Evolutionary conservation across 164 flowering plant species (phyloP).

Genomic region (Vitis vinifera): ASM3070453v1 NC_081811.1:22230501-22231000

Average conservation of each 20-base stretch:
- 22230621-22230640: neutral
- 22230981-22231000: no score
- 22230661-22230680: neutral
- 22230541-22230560: conserved; percentile 10
- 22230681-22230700: neutral
- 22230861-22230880: no score
- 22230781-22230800: neutral
- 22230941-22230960: no score
- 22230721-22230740: neutral
- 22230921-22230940: no score
- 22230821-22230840: no score
- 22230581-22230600: conserved; percentile 1
- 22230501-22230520: conserved; percentile 92
- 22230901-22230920: no score
- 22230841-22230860: no score
- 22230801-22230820: neutral
- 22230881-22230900: no score
- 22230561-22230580: conserved; percentile 8
- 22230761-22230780: neutral
- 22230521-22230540: conserved; percentile 62
- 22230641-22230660: neutral
- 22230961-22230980: no score
- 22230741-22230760: neutral
- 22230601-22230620: neutral
- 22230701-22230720: neutral